These are phyloP conservation scores for Chamaecyparis obtusa DNA, from an alignment of 75 land plant genomes.

Conservation along the genomic window DNA sequence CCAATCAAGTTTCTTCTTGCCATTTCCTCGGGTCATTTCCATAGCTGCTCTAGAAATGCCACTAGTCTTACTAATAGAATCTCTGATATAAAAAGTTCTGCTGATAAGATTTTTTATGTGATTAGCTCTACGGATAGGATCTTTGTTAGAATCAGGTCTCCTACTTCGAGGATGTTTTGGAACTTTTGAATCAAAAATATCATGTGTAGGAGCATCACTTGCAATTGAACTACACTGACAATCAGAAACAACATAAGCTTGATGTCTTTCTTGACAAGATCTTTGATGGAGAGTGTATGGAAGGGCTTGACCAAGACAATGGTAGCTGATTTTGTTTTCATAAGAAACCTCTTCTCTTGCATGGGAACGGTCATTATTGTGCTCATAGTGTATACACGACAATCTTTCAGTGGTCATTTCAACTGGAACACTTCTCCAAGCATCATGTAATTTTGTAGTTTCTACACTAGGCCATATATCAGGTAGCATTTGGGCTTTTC, in stretches of 20 bases:
- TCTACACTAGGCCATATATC: neutral
- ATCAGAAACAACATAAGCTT: neutral
- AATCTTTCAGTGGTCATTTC: neutral
- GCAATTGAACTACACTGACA: neutral
- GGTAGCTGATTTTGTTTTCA: neutral
- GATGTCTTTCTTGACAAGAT: neutral
- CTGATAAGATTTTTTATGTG: neutral
- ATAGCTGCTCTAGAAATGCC: constrained; percentile 30
- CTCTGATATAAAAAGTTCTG: neutral
- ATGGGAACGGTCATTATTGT: neutral
- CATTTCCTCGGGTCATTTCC: constrained; percentile 18
- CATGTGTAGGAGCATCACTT: neutral
- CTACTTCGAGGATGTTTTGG: neutral
- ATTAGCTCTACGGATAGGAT: neutral
- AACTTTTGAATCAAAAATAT: neutral
- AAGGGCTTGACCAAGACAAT: neutral
- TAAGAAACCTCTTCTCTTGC: neutral
- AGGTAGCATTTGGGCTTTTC: neutral
- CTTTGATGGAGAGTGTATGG: neutral
- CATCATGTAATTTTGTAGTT: neutral
- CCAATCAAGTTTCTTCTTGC: constrained; percentile 20
- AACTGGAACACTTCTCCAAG: neutral
- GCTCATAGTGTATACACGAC: neutral
- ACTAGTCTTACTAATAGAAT: constrained; percentile 10
- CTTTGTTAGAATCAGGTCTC: neutral